phyloP scores from a whole-genome alignment of 306 rosid genomes.

The Acacia confusa region DNA sequence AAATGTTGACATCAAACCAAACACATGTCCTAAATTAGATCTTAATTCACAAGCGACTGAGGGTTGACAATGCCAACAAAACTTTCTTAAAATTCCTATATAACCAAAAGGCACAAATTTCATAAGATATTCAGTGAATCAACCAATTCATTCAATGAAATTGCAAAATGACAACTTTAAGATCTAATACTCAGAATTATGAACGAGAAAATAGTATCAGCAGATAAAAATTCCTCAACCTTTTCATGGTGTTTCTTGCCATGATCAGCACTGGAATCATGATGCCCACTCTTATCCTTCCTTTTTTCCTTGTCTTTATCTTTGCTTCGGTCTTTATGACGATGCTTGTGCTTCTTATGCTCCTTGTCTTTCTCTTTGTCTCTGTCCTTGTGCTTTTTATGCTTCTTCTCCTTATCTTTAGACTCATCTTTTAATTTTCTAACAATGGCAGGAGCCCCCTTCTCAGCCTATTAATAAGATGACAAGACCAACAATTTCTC shows the following conservation, averaged over 20 bases:
- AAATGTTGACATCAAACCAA: conserved; percentile 16
- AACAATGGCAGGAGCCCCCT: conserved; percentile 78
- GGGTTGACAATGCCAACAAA: neutral
- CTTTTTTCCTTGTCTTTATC: conserved; percentile 94
- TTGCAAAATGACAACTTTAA: conserved; percentile 8
- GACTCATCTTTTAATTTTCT: conserved; percentile 80
- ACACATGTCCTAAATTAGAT: neutral
- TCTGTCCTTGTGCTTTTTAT: conserved; percentile 78
- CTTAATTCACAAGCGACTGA: conserved; percentile 17
- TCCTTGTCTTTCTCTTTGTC: conserved; percentile 92
- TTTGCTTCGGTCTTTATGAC: conserved; percentile 80
- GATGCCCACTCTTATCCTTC: conserved; percentile 86
- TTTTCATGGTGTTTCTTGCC: conserved; percentile 92
- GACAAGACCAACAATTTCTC: neutral
- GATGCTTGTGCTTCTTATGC: conserved; percentile 91
- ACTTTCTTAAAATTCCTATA: neutral
- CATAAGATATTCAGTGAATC: neutral
- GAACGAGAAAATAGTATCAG: conserved; percentile 28
- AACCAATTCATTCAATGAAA: conserved; percentile 3
- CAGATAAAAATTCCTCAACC: conserved; percentile 54
- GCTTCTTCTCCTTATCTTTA: conserved; percentile 94
- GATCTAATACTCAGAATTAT: conserved; percentile 3
- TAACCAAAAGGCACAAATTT: neutral
- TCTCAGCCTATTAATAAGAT: conserved; percentile 62
- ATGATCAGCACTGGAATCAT: conserved; percentile 79